Percentiles rank a stretch among this genome's conserved stretches.
These are phyloP conservation scores for Paraphoma sp. DNA, from an alignment of 2,329 filamentous ascomycete species.

Conservation along the genomic window DNA sequence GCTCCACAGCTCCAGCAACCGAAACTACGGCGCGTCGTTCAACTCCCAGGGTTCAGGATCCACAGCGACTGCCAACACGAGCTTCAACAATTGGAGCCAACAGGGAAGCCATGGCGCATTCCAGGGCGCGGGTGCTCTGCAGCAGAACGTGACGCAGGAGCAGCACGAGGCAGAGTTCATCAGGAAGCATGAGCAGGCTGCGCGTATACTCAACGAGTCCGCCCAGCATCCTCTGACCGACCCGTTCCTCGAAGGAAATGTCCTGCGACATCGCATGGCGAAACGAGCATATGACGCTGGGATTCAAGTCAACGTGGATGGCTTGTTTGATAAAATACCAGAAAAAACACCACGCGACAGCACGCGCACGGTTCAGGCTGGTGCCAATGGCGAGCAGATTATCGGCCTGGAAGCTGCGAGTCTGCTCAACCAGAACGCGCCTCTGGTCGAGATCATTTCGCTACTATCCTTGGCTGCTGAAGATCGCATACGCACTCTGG, in stretches of 20 bases:
- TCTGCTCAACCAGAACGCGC: constrained; percentile 73
- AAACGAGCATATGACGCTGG: constrained; percentile 65
- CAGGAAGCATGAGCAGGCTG: constrained; percentile 70
- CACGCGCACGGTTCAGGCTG: constrained; percentile 52
- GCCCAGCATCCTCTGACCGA: constrained; percentile 74
- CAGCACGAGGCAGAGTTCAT: constrained; percentile 70
- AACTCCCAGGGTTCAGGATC: constrained; percentile 45
- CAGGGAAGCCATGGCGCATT: constrained; percentile 46
- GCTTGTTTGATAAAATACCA: constrained; percentile 55
- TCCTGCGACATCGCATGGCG: constrained; percentile 61
- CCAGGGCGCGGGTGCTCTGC: constrained; percentile 46
- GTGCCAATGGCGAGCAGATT: constrained; percentile 67
- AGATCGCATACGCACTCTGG: constrained; percentile 74
- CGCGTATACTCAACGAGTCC: constrained; percentile 64
- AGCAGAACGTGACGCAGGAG: constrained; percentile 68
- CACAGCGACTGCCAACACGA: constrained; percentile 50
- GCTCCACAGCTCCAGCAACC: constrained; percentile 68
- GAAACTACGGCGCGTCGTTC: constrained; percentile 56
- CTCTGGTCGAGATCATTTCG: constrained; percentile 81
- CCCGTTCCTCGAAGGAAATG: constrained; percentile 72
- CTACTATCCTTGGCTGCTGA: constrained; percentile 84
- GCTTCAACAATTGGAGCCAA: constrained; percentile 55
- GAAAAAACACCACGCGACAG: constrained; percentile 38
- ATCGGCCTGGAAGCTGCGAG: constrained; percentile 63
- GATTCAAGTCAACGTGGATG: constrained; percentile 64